Base-by-base conservation (phyloP, 2,329 filamentous ascomycete species). In the Cadophora sp. region DNA sequence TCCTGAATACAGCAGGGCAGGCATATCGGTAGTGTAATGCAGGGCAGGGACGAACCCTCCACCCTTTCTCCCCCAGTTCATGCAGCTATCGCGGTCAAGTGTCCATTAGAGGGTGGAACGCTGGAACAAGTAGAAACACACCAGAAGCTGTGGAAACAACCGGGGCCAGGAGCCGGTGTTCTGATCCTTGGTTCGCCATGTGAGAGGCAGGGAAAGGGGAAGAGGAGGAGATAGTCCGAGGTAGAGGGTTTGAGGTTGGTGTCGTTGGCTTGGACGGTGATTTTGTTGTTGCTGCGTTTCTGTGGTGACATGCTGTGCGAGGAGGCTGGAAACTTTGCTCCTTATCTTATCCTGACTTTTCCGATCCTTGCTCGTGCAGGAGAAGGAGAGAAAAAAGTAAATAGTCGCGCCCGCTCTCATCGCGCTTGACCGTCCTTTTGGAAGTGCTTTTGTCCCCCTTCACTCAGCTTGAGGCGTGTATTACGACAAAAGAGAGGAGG, bases 61-160 rank as follows among this genome's bases (percentile, higher is more conserved):
- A 22, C 43, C n/a, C 4, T 9, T 48, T 22, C 43, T 22, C n/a
- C 43, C 43, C 19, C 43, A 48, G 43, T 48, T 48, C 43, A 48
- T 48, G 43, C 43, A 48, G 43, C 40, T 48, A 48, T 48, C 43
- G 19, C 43, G 22, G 43, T 22, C n/a, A 48, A 48, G 40, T 22
- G n/a, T 48, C 43, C 43, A 48, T 14, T 22, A 5, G 43, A 43
- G 6, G 3, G 26, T 29, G 51, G 51, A 55, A 55, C 31, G 5
- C 40, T 62, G 59, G 59, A 62, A 62, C 37, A 62, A 62, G 40
- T 62, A 16, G 59, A 62, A 62, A 62, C 59, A 31, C 40, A 62
- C 40, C 59, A 62, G 59, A 62, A 62, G 59, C 59, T 31, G 40
- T 62, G 59, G 59, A 62, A 62, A 62, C 40, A 29, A 50, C 43